Conservation (phyloP, 345 rosid genomes). For the Raphanus sativus region DNA sequence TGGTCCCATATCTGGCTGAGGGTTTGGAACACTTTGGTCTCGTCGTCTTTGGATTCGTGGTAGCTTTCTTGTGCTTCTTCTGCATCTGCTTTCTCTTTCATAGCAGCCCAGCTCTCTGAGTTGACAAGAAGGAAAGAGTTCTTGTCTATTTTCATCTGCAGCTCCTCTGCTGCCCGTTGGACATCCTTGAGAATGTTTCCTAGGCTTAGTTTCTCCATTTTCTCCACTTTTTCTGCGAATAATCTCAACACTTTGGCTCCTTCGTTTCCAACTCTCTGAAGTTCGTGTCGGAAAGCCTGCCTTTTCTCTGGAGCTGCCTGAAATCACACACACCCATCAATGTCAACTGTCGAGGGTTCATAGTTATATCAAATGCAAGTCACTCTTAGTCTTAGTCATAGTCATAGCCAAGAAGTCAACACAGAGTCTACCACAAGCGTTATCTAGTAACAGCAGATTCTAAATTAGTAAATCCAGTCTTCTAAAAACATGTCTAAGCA, state of each 20-base stretch:
- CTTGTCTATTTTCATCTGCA: neutral
- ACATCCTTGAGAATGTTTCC: neutral
- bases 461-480: neutral
- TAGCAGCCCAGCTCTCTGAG: neutral
- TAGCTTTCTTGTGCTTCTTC: neutral
- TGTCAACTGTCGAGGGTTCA: neutral
- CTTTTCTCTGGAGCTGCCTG: constrained; percentile 87
- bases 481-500: too few species aligned
- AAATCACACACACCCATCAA: constrained; percentile 10
- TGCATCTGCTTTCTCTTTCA: neutral
- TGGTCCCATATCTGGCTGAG: constrained; percentile 49
- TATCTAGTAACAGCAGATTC: constrained; percentile 10
- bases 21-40: constrained; percentile 51
- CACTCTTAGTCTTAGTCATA: neutral
- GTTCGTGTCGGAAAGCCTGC: constrained; percentile 50
- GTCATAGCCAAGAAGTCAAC: neutral
- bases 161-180: neutral
- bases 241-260: constrained; percentile 52
- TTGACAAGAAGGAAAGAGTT: neutral
- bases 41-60: constrained; percentile 38
- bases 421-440: neutral
- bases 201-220: neutral
- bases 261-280: constrained; percentile 50
- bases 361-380: neutral
- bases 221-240: neutral